Conservation (phyloP, 176 grass and related monocot species). For the Oryza glumipatula region DNA sequence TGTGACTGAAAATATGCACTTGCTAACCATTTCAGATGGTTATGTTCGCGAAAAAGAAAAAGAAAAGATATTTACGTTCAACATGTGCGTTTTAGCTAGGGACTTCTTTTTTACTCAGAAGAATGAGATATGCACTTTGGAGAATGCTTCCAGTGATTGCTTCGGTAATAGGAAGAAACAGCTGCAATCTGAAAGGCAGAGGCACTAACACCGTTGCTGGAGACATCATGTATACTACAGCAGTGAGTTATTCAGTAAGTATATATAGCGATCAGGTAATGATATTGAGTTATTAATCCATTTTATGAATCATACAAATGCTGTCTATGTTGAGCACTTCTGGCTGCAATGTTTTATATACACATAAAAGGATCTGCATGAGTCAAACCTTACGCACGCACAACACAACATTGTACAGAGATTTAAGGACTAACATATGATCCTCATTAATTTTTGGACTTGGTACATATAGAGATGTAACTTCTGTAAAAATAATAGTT, state of each 20-base stretch:
- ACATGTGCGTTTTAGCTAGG: too few species aligned
- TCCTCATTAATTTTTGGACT: not conserved
- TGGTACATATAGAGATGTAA: not conserved
- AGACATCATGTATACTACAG: not conserved
- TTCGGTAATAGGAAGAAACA: not conserved
- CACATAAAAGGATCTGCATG: not conserved
- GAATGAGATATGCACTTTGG: not conserved
- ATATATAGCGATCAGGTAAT: not conserved
- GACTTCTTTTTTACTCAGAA: not conserved
- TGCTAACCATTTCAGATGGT: not conserved
- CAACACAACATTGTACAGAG: not conserved
- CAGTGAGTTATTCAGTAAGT: not conserved
- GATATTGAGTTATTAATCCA: slow-evolving; percentile 16
- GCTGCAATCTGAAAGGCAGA: slow-evolving; percentile 6
- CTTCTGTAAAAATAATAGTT: not conserved
- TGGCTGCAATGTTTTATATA: not conserved
- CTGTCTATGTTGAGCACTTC: not conserved
- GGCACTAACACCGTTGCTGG: not conserved
- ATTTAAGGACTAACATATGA: not conserved
- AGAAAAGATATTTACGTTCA: not conserved
- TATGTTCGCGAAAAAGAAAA: not conserved
- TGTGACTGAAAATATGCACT: not conserved
- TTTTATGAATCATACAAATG: slow-evolving; percentile 30
- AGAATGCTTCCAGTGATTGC: slow-evolving; percentile 17
- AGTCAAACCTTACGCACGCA: slow-evolving; percentile 13